Base-by-base conservation (phyloP, 768 basidiomycete species). In the Cystofilobasidium capitatum region DNA sequence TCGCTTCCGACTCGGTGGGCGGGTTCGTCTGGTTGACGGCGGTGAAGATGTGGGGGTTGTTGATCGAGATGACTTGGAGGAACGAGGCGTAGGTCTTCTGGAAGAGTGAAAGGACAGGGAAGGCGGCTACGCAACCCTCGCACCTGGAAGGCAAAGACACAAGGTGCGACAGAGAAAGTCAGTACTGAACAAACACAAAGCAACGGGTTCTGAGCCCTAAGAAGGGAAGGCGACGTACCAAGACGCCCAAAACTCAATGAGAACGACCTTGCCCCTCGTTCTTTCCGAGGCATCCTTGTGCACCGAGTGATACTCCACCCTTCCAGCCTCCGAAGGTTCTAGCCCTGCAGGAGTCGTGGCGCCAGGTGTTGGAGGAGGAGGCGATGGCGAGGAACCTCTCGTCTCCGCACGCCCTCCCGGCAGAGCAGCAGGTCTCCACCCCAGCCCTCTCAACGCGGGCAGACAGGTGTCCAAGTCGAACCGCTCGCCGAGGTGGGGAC, bases 11-110 rank as follows among this genome's bases (percentile, higher is more conserved):
- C 5, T 4, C 6, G 29, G 51, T 55, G 29, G 33, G 16, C 12
- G 29, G 51, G 29, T 26, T 26, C 29, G 29, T 17, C 29, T 31
- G 51, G 36, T 49, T 6, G 63, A 39, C 17, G 37, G 36, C 9
- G 14, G 54, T 39, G 45, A 64, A 64, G 9, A 64, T 54, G 39
- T 64, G 37, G 29, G 51, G 35, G 17, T 51, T 55, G 54, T 64
- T 64, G 39, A 64, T 40, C 14, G 63, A 51, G 39, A 64, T 31
- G 39, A 64, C 36, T 22, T 57, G 39, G 7, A 64, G 63, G 49
- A 64, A 51, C n/a, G 63, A 51, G 17, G 51, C 49, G 39, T 64
- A 64, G 24, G 63, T 64, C 39, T 49, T 42, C 14, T 57, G 63
- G 1, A 64, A 24, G 29, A 64, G 63, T 3, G 63, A 54, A 20